Base-by-base conservation (phyloP, 805 yeast genomes). In the Kregervanrija delftensis region DNA sequence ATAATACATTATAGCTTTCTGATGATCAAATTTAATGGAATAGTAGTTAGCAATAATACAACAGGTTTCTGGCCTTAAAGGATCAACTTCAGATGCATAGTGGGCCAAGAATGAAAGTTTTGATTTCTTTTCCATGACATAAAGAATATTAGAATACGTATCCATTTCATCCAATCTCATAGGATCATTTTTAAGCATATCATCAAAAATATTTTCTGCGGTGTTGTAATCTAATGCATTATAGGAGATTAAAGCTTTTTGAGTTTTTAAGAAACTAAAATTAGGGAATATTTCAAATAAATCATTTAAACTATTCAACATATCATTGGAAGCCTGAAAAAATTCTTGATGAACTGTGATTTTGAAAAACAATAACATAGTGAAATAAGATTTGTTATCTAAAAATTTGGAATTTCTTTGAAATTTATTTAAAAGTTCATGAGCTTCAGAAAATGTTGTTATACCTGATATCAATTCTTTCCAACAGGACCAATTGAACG, bases 401-500 rank as follows among this genome's bases (percentile, higher is more conserved):
- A 64, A 52, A 15, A 64, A 57, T 28, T 59, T 58, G 14, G 67
- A 60, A 30, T 67, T 58, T n/a, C 61, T 57, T 38, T 68, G 59
- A 49, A 72, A 58, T 50, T 67, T 63, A 49, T 65, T 57, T 36
- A 71, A 49, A 49, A 73, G 56, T 43, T 55, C 52, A 40, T 67
- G 46, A 0, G 87, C 83, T 44, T 84, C 86, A 48, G 82, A 84
- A 44, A 79, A 71, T 30, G 78, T 73, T 8, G 76, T 63, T 30
- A 87, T 64, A 43, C 86, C 78, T 4, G 77, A 67, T 11, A 79
- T 66, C 35, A 93, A 68, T 58, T 91, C 97, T 46, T 74, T 72
- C 97, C 97, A 93, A 47, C 93, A 84, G 44, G 90, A 77, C 99
- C 99, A 93, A 61, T 91, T 91, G 61, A 73, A 85, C 0, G 97